These are phyloP conservation scores for Lipomyces yamanashiensis DNA, from an alignment of 805 yeast species.

Conservation along the genomic window DNA sequence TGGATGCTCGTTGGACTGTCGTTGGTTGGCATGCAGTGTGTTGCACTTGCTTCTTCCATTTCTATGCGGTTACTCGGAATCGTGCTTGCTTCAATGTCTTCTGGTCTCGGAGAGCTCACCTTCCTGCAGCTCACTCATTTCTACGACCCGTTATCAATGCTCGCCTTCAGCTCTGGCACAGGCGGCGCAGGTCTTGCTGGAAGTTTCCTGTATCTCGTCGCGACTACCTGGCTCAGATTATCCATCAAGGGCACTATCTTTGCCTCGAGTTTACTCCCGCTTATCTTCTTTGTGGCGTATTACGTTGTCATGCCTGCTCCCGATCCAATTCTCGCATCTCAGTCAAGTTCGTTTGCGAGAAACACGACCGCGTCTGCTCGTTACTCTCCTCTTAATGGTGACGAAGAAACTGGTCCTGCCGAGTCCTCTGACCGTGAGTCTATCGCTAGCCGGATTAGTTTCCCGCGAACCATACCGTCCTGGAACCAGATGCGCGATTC, in stretches of 20 bases:
- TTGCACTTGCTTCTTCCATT: constrained; percentile 54
- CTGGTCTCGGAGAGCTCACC: constrained; percentile 90
- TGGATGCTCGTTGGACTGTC: constrained; percentile 61
- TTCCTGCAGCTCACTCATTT: constrained; percentile 85
- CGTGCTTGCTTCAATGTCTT: constrained; percentile 74
- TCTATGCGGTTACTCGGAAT: constrained; percentile 65
- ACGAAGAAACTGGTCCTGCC: constrained; percentile 3
- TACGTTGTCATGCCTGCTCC: constrained; percentile 43
- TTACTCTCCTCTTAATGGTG: constrained; percentile 19
- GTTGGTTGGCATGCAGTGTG: constrained; percentile 71
- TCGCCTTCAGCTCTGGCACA: constrained; percentile 93
- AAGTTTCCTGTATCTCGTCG: constrained; percentile 66
- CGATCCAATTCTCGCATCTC: constrained; percentile 28
- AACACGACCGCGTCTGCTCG: constrained; percentile 8
- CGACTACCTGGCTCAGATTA: constrained; percentile 71
- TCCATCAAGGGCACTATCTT: constrained; percentile 60
- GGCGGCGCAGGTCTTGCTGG: constrained; percentile 95
- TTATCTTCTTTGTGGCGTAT: constrained; percentile 42
- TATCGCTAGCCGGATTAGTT: constrained; percentile 15
- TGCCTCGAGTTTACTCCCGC: constrained; percentile 54
- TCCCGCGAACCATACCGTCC: constrained; percentile 9
- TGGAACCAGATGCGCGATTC: constrained; percentile 20
- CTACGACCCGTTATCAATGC: constrained; percentile 61
- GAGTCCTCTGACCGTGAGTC: constrained; percentile 16
- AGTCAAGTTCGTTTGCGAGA: constrained; percentile 27